Evolutionary conservation across 2,329 filamentous ascomycete genomes (phyloP).

Genomic region (Trichophyton equinum): DNA sequence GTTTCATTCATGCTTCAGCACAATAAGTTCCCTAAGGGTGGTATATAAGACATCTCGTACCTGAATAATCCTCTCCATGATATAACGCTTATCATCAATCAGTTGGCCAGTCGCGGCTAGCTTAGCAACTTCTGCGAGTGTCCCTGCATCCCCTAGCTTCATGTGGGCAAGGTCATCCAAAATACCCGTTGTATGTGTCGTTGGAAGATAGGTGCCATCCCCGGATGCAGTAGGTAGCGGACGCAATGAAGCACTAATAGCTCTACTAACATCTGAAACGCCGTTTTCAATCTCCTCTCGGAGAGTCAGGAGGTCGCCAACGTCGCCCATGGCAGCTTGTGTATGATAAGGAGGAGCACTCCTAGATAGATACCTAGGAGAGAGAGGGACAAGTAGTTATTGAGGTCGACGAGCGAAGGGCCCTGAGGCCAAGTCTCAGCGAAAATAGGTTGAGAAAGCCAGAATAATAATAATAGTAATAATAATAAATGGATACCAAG

Average conservation of each 20-base stretch:
- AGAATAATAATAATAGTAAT: no score
- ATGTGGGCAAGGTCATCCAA: slow-evolving; percentile 37
- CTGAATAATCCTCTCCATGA: slow-evolving; percentile 47
- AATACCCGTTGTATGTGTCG: slow-evolving; percentile 21
- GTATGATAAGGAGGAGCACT: neutral
- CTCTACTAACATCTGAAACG: slow-evolving; percentile 27
- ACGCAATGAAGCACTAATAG: slow-evolving; percentile 31
- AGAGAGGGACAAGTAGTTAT: neutral
- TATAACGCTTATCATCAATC: slow-evolving; percentile 49
- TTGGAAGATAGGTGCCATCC: slow-evolving; percentile 18
- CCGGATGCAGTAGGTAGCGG: slow-evolving; percentile 33
- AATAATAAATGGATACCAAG: no score
- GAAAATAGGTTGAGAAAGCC: neutral
- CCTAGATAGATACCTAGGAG: neutral
- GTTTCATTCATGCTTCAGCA: slow-evolving; percentile 14
- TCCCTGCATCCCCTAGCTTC: slow-evolving; percentile 35
- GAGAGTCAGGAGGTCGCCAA: slow-evolving; percentile 9
- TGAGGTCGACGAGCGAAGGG: neutral
- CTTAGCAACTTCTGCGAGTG: slow-evolving; percentile 30
- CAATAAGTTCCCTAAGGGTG: no score
- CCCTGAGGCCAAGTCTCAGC: no score
- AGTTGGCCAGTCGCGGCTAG: slow-evolving; percentile 38
- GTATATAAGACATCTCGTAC: slow-evolving; percentile 15
- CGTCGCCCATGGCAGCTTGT: neutral
- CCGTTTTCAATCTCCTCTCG: slow-evolving; percentile 24